Conservation (phyloP, 2,329 filamentous ascomycete species). For the Fragosphaeria purpurea region DNA sequence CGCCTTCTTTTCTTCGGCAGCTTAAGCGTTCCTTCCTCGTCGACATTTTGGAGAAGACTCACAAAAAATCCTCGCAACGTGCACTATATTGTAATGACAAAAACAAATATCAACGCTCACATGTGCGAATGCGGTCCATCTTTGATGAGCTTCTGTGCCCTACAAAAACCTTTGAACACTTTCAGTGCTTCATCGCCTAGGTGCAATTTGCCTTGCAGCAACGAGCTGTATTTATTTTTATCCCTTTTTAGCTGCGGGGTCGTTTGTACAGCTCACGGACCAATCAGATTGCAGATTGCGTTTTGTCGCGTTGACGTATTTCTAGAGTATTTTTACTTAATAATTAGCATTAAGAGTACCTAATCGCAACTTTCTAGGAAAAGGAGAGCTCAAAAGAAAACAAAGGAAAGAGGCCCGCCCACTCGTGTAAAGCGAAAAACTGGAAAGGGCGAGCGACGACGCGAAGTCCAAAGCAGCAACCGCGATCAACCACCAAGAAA, state of each 20-base stretch:
- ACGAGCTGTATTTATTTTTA: slow-evolving; percentile 7
- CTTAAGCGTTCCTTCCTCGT: too few species aligned
- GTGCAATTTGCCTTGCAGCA: too few species aligned
- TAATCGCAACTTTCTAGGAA: slow-evolving; percentile 2
- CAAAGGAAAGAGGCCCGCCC: neutral
- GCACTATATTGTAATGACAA: too few species aligned
- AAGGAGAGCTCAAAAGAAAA: neutral
- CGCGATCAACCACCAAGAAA: slow-evolving; percentile 9
- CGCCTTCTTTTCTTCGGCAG: too few species aligned
- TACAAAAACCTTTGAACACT: neutral
- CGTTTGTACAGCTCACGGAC: neutral
- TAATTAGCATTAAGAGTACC: neutral
- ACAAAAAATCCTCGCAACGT: too few species aligned
- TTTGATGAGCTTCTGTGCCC: neutral
- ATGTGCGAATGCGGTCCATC: too few species aligned
- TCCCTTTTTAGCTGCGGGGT: slow-evolving; percentile 12
- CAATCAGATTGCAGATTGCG: slow-evolving; percentile 3
- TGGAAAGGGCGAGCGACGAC: neutral
- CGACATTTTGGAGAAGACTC: too few species aligned
- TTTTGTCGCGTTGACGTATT: neutral
- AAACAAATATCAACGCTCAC: too few species aligned
- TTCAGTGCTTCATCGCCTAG: too few species aligned
- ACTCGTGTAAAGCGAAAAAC: neutral
- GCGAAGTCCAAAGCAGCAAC: slow-evolving; percentile 13
- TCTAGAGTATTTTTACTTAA: slow-evolving; percentile 4